Conservation (phyloP, 148 eudicot species). For the Selenicereus undatus region DNA sequence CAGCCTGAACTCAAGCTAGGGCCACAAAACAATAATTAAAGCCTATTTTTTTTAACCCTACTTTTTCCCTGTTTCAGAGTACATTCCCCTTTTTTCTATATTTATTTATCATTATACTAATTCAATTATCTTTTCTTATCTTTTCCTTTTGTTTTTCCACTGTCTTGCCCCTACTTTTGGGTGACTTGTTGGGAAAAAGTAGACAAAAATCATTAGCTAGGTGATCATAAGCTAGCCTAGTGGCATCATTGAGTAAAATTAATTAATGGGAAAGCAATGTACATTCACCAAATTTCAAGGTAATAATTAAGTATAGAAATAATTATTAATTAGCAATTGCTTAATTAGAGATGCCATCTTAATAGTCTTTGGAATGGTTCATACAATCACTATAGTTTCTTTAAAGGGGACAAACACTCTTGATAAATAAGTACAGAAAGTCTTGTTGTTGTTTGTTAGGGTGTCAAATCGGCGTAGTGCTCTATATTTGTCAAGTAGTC, state of each 20-base stretch:
- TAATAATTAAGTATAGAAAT: background rate
- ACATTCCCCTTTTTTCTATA: constrained; percentile 8
- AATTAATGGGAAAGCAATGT: background rate
- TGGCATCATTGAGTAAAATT: background rate
- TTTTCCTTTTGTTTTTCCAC: constrained; percentile 14
- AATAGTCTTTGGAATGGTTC: background rate
- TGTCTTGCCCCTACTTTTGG: constrained; percentile 27
- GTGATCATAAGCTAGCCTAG: constrained; percentile 20
- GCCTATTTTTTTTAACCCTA: constrained; percentile 3
- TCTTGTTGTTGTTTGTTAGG: too few species aligned
- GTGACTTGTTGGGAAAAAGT: constrained; percentile 32
- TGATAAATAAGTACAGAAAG: too few species aligned
- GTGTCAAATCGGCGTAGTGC: too few species aligned
- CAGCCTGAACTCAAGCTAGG: constrained; percentile 22
- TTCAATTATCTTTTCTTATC: background rate
- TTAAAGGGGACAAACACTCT: background rate
- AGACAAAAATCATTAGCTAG: constrained; percentile 27
- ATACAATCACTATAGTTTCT: background rate
- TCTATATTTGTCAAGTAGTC: too few species aligned
- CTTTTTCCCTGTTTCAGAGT: constrained; percentile 13
- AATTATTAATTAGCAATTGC: background rate
- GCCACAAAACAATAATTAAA: constrained; percentile 18
- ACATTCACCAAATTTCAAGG: background rate
- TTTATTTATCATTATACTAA: background rate
- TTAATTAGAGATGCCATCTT: background rate